phyloP scores from a whole-genome alignment of 345 rosid species.

The Nasturtium officinale region DNA sequence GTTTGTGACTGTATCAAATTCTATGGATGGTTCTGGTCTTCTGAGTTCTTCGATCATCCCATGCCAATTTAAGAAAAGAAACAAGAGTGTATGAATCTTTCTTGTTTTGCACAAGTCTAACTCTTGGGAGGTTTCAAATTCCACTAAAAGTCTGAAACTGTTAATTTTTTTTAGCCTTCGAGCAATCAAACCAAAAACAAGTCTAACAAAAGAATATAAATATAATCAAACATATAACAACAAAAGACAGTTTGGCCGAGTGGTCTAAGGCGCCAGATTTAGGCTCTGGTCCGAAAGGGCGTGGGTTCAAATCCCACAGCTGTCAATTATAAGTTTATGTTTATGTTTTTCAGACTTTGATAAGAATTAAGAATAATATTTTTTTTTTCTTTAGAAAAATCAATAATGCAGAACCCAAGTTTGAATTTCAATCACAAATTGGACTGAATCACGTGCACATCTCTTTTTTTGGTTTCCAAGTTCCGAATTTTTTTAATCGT shows the following conservation, averaged over 20 bases:
- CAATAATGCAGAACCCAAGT: not conserved
- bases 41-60: not conserved
- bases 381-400: too few relatives aligned
- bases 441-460: not conserved
- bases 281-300: constrained; percentile 99
- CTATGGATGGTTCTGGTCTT: not conserved
- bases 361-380: not conserved
- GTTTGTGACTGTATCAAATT: not conserved
- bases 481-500: not conserved
- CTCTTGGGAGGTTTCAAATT: not conserved
- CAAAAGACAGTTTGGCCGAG: constrained; percentile 95
- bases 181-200: not conserved
- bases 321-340: constrained; percentile 43
- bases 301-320: constrained; percentile 99
- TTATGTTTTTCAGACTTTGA: not conserved
- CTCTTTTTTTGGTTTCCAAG: not conserved
- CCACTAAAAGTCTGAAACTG: not conserved
- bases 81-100: not conserved
- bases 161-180: not conserved
- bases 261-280: constrained; percentile 99
- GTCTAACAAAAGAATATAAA: too few relatives aligned
- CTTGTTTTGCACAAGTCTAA: not conserved
- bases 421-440: not conserved
- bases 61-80: not conserved
- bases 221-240: accelerated